These are phyloP conservation scores for Pyrenophora seminiperda DNA, from an alignment of 2,329 filamentous ascomycete species.

Conservation along the genomic window DNA sequence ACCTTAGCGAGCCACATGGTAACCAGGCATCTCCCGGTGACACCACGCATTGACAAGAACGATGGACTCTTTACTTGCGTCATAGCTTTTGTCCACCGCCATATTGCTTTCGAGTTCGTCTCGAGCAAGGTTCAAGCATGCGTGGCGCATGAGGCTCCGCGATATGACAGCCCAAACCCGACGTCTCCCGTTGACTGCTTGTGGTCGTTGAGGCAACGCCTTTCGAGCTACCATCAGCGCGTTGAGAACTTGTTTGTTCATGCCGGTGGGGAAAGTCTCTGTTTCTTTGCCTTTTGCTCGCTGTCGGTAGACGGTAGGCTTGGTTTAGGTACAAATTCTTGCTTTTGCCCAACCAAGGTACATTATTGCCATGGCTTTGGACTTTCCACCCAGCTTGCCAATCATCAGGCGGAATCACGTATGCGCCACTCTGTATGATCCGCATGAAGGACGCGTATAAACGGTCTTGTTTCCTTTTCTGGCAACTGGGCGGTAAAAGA, in stretches of 20 bases:
- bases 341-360: too few species aligned
- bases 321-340: not conserved
- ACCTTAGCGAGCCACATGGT: conserved; percentile 23
- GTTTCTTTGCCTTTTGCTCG: conserved; percentile 9
- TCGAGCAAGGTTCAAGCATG: conserved; percentile 22
- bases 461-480: too few species aligned
- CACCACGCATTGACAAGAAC: conserved; percentile 24
- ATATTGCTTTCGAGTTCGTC: conserved; percentile 17
- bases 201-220: conserved; percentile 21
- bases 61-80: conserved; percentile 25
- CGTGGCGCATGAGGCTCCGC: conserved; percentile 19
- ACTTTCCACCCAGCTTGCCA: too few species aligned
- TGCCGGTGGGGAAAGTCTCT: conserved; percentile 6
- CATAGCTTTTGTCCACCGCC: conserved; percentile 22
- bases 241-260: conserved; percentile 6
- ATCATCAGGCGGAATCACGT: too few species aligned
- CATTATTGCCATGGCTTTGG: too few species aligned
- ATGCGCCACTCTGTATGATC: too few species aligned
- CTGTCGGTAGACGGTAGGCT: not conserved
- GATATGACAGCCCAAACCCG: conserved; percentile 9
- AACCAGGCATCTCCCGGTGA: conserved; percentile 24
- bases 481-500: too few species aligned
- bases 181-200: not conserved
- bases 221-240: conserved; percentile 5
- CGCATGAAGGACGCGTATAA: too few species aligned